Evolutionary conservation across 2,329 filamentous ascomycete genomes (phyloP).

Genomic region (Aspergillus aculeatinus): DNA sequence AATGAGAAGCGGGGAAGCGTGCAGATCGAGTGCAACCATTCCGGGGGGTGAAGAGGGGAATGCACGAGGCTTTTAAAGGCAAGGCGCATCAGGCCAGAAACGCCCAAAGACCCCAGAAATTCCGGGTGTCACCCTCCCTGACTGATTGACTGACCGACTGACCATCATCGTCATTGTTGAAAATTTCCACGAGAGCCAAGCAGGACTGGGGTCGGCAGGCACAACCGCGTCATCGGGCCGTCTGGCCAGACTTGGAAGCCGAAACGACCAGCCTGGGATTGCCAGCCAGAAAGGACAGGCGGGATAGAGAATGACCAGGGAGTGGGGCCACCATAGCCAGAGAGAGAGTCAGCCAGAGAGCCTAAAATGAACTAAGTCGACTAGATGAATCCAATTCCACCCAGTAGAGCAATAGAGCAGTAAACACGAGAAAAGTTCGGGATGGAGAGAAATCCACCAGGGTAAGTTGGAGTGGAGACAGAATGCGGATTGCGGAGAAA

Average conservation of each 20-base stretch:
- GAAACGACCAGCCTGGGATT: background rate
- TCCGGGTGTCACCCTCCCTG: background rate
- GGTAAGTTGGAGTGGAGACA: background rate
- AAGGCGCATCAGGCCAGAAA: slow-evolving; percentile 1
- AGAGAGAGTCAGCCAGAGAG: background rate
- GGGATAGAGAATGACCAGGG: background rate
- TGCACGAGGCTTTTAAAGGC: slow-evolving; percentile 22
- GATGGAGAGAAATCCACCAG: background rate
- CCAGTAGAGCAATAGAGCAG: too few species aligned
- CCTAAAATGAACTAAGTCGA: too few species aligned
- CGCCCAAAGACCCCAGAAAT: background rate
- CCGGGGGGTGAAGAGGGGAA: slow-evolving; percentile 1
- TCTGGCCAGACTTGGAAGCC: slow-evolving; percentile 4
- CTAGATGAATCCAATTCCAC: too few species aligned
- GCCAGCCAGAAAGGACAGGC: background rate
- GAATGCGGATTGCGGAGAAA: background rate
- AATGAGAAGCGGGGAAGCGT: slow-evolving; percentile 6
- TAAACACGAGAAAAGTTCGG: background rate
- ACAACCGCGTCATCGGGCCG: slow-evolving; percentile 3
- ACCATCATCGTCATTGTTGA: background rate
- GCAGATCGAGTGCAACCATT: background rate
- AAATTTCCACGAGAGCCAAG: background rate
- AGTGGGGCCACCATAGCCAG: background rate
- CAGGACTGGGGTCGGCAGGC: background rate
- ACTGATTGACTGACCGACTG: background rate